Base-by-base conservation (phyloP, 805 yeast species). In the Torulaspora delbrueckii region DNA sequence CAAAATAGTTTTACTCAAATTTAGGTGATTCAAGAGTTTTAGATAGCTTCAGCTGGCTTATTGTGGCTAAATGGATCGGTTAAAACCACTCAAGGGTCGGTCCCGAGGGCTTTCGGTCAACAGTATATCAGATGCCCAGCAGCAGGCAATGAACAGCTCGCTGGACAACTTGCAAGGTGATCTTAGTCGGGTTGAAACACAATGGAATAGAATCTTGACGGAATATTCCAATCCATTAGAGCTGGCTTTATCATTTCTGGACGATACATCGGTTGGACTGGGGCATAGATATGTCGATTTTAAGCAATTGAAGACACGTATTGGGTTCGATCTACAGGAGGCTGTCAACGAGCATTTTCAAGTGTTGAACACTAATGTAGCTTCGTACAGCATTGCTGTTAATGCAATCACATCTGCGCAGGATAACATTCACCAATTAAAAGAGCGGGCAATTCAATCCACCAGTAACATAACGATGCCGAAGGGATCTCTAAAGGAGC, bases 241-340 rank as follows among this genome's bases (percentile, higher is more conserved):
- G 55, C 71, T 83, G 42, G 96, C 96, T 0, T 71, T 91, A 32
- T 81, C 90, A 1, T 71, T 93, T 46, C 70, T 89, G 57, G 97
- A 91, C 64, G 83, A 82, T 56, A 81, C 95, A 2, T 85, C 96
- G 0, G 93, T 89, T n/a, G 98, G 98, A 0, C 68, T 86, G 56
- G 95, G 96, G 0, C 83, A 82, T 56, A 78, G 82, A 48, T 73
- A 74, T 47, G 73, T 73, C 1, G 89, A 86, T 50, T 91, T 91
- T 54, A 70, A 74, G 35, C 74, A 75, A 39, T 65, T 88, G 37
- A 79, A 82, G 50, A 68, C 70, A 19, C 70, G 76, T 43, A 75
- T 90, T 9, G 77, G 81, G 12, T 60, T 60, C 13, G 76, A 81
- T 22, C 70, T 91, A 42, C 77, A 82, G 48, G 67, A 66, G 19